Percentiles rank a stretch among this genome's conserved stretches.
These are phyloP conservation scores for Ilyonectria mors-panacis DNA, from an alignment of 2,329 filamentous ascomycete genomes.

Conservation along the genomic window DNA sequence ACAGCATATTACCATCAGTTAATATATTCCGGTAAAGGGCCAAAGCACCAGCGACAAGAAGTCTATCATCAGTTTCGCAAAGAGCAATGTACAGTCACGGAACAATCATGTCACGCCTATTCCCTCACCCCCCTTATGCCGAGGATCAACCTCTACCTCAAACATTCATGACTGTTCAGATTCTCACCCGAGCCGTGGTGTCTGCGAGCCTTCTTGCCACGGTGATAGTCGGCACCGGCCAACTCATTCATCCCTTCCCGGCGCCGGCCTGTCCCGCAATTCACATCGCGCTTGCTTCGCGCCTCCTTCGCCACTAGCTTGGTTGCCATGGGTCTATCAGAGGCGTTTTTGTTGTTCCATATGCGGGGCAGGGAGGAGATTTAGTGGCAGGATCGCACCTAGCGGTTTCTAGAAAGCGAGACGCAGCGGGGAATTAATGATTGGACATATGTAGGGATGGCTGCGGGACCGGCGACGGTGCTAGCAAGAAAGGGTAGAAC, in stretches of 20 bases:
- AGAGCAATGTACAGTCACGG: too few species aligned
- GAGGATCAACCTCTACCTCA: conserved; percentile 15
- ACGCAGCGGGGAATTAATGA: conserved; percentile 8
- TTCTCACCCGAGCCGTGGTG: conserved; percentile 6
- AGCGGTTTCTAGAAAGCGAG: conserved; percentile 10
- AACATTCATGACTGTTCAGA: conserved; percentile 9
- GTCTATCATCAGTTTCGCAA: too few species aligned
- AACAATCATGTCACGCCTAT: conserved; percentile 6
- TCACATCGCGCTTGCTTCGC: conserved; percentile 1
- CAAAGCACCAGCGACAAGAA: too few species aligned
- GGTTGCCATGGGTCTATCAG: neutral
- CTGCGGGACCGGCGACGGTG: neutral
- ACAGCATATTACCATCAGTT: too few species aligned
- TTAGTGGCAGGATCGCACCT: conserved; percentile 17
- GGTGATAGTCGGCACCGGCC: conserved; percentile 2
- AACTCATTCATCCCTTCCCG: conserved; percentile 16
- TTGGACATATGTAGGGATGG: conserved; percentile 14
- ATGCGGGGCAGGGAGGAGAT: conserved; percentile 14
- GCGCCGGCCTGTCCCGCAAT: conserved; percentile 5
- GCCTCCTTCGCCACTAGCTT: conserved; percentile 1
- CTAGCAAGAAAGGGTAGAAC: neutral
- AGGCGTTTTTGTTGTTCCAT: neutral
- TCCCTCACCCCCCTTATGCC: conserved; percentile 14
- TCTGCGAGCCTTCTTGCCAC: conserved; percentile 4
- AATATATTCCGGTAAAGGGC: too few species aligned